A percentile compares a stretch with the other conserved stretches of the same genome.
phyloP scores from a whole-genome alignment of 192 early-diverging fungal genomes.

The Coemansia sp. region DNA sequence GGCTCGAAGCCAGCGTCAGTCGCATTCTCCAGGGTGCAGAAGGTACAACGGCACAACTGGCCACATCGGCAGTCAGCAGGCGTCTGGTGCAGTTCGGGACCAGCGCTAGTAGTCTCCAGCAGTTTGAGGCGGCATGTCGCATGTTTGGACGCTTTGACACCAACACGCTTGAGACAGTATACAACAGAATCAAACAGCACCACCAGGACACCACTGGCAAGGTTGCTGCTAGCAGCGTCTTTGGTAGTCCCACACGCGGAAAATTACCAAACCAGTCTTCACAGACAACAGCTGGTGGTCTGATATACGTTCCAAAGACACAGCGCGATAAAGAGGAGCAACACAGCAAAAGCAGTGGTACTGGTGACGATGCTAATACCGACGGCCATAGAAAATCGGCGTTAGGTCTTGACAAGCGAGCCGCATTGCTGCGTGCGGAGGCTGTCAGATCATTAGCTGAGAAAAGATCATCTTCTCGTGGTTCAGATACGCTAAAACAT shows the following conservation, averaged over 20 bases:
- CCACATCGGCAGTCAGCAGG: slow-evolving; percentile 29
- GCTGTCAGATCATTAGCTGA: slow-evolving; percentile 27
- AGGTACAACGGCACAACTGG: slow-evolving; percentile 8
- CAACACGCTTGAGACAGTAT: slow-evolving; percentile 20
- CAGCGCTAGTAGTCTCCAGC: slow-evolving; percentile 11
- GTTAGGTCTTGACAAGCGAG: slow-evolving; percentile 39
- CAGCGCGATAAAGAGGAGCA: neutral
- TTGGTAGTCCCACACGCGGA: slow-evolving; percentile 5
- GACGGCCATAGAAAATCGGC: slow-evolving; percentile 11
- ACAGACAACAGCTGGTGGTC: slow-evolving; percentile 17
- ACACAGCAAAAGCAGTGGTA: neutral
- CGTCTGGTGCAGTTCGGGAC: slow-evolving; percentile 40
- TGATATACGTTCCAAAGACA: slow-evolving; percentile 44
- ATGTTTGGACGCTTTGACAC: slow-evolving; percentile 51
- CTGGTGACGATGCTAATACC: neutral
- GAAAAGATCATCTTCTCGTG: neutral
- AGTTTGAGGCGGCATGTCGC: slow-evolving; percentile 43
- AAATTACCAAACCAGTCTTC: neutral
- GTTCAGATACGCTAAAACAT: neutral
- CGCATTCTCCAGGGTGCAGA: slow-evolving; percentile 23
- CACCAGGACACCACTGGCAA: neutral
- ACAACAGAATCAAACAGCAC: slow-evolving; percentile 19
- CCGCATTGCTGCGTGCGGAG: slow-evolving; percentile 25
- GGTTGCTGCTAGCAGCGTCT: slow-evolving; percentile 9
- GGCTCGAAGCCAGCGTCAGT: slow-evolving; percentile 25